Base-by-base conservation (phyloP, 108 stramenopile species). In the Parmales sp. region DNA sequence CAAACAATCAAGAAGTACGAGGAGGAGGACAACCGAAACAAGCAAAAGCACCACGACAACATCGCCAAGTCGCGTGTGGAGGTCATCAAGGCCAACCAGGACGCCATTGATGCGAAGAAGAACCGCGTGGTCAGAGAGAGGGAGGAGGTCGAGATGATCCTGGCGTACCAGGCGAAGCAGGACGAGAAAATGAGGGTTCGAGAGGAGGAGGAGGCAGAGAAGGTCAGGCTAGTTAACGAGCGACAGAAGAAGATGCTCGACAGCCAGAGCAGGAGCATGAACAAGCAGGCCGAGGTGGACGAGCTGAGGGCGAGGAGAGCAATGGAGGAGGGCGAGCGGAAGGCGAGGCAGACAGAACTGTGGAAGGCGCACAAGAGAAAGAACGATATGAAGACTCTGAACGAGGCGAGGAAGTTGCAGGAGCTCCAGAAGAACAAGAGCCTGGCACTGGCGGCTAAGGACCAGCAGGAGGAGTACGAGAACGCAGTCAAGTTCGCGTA, bases 221-320 rank as follows among this genome's bases (percentile, higher is more conserved):
- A 70, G 9, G 66, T 87, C 34, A 72, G 69, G 20, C 70, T 72
- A 54, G 86, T 81, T 70, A 82, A 83, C 38, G 86, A 83, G 49
- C 72, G 84, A 22, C 88, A 88, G 51, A 83, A 82, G 72, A 80
- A 74, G 44, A 77, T 90, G 11, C 72, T 88, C 25, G 87, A 76
- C 31, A 70, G 81, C 43, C 89, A 90, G 75, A 71, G 84, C 60
- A 78, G 81, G 29, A 77, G 71, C 16, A 67, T 84, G 75, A 82
- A 88, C 80, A 90, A 84, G 66, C 80, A 70, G n/a, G 76, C 84
- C n/a, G 87, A 90, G 69, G 67, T 90, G 37, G 87, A 90, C 63
- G 89, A 88, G 73, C 70, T 90, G 29, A 81, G 87, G 38, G 89
- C 86, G 22, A 51, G 89, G 39, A 81, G 89, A 36, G 86, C 87